A percentile compares a stretch with the other conserved stretches of the same genome.
These are phyloP conservation scores for Calonectria multiphialidica DNA, from an alignment of 2,329 filamentous ascomycete species.

Conservation along the genomic window DNA sequence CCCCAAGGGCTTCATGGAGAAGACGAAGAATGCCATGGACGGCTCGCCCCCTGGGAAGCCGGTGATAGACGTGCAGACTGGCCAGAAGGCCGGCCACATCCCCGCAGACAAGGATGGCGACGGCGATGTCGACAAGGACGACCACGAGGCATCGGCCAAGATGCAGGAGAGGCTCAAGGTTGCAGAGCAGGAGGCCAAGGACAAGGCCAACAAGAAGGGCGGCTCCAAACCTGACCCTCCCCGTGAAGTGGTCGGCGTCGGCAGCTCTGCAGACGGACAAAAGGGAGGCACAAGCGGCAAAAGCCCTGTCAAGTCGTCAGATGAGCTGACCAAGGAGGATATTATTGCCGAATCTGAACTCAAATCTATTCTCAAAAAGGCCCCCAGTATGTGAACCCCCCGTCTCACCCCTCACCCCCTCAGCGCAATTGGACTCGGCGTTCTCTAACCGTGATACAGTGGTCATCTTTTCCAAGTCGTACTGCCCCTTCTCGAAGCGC, in stretches of 20 bases:
- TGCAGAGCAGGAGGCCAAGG: conserved; percentile 77
- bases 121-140: conserved; percentile 68
- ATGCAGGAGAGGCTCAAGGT: conserved; percentile 74
- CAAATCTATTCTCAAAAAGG: conserved; percentile 83
- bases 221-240: conserved; percentile 71
- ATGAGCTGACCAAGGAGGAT: conserved; percentile 67
- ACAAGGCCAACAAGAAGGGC: conserved; percentile 75
- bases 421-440: neutral
- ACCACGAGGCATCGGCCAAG: conserved; percentile 60
- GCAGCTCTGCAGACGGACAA: conserved; percentile 68
- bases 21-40: conserved; percentile 68
- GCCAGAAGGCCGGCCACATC: conserved; percentile 53
- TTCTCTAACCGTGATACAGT: conserved; percentile 63
- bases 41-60: conserved; percentile 49
- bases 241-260: conserved; percentile 68
- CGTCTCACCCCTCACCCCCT: neutral
- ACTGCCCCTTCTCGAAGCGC: conserved; percentile 87
- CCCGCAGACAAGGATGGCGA: conserved; percentile 65
- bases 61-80: conserved; percentile 55
- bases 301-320: conserved; percentile 46
- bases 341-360: conserved; percentile 78
- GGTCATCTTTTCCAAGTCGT: conserved; percentile 95
- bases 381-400: conserved; percentile 74
- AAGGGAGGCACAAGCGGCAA: conserved; percentile 45
- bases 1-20: conserved; percentile 69